Percentiles rank a stretch among this genome's conserved stretches.
Evolutionary conservation across 345 rosid genomes (phyloP).

Genomic region (Camelina laxa): DNA sequence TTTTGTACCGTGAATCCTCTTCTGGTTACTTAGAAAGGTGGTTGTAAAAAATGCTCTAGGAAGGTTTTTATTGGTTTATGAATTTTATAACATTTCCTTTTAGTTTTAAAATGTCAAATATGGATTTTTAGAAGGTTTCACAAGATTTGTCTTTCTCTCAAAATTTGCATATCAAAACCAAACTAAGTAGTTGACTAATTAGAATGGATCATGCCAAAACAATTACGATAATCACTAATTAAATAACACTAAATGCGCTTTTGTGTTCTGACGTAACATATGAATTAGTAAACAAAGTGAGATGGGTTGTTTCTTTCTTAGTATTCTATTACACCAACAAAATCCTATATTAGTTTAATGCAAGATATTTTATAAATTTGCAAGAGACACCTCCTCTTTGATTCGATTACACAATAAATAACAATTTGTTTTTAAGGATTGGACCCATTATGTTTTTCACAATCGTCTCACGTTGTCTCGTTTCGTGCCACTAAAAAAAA

Average conservation of each 20-base stretch:
- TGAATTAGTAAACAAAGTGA: constrained; percentile 10
- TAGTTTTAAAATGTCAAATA: constrained; percentile 28
- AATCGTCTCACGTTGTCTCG: constrained; percentile 46
- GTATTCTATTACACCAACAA: constrained; percentile 27
- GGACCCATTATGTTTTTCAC: constrained; percentile 39
- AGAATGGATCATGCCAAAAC: not conserved
- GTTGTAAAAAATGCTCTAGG: constrained; percentile 44
- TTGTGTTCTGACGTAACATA: constrained; percentile 15
- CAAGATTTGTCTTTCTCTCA: constrained; percentile 8
- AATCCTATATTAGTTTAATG: not conserved
- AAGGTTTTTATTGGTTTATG: constrained; percentile 30
- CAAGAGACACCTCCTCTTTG: constrained; percentile 16
- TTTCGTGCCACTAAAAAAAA: constrained; percentile 42
- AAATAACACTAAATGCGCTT: not conserved
- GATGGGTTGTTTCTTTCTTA: not conserved
- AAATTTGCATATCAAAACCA: not conserved
- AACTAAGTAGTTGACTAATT: constrained; percentile 8
- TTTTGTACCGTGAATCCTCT: constrained; percentile 16
- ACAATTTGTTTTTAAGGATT: not conserved
- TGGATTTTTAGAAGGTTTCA: constrained; percentile 12
- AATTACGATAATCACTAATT: not conserved
- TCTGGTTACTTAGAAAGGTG: constrained; percentile 34
- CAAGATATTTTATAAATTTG: constrained; percentile 23
- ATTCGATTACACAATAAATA: constrained; percentile 22
- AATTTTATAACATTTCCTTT: constrained; percentile 24